A percentile compares a stretch with the other conserved stretches of the same genome.
These are phyloP conservation scores for Pichia occidentalis DNA, from an alignment of 805 yeast species.

Conservation along the genomic window DNA sequence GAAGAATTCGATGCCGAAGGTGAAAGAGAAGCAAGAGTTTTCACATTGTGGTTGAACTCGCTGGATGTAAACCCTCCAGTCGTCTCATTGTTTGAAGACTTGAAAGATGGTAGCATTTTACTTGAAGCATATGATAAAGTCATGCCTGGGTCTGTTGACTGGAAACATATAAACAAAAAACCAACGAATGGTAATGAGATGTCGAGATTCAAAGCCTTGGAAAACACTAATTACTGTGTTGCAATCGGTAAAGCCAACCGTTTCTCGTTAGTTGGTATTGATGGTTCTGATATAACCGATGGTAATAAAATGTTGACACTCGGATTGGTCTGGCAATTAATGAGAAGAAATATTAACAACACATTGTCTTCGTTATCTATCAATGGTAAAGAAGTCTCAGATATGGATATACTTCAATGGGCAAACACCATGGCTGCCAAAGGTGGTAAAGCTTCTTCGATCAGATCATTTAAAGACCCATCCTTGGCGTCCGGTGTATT, in stretches of 20 bases:
- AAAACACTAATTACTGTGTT: slow-evolving; percentile 97
- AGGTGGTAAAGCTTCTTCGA: slow-evolving; percentile 69
- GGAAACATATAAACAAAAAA: slow-evolving; percentile 73
- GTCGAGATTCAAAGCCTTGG: slow-evolving; percentile 89
- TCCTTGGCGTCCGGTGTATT: slow-evolving; percentile 72
- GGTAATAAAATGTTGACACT: slow-evolving; percentile 84
- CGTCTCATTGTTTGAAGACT: slow-evolving; percentile 83
- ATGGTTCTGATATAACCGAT: slow-evolving; percentile 95
- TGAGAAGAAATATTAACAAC: slow-evolving; percentile 89
- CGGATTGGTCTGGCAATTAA: slow-evolving; percentile 96
- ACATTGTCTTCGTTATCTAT: slow-evolving; percentile 70
- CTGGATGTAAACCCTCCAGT: slow-evolving; percentile 95
- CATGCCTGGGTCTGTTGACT: slow-evolving; percentile 83
- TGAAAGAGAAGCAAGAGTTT: slow-evolving; percentile 97
- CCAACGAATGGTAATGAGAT: slow-evolving; percentile 72
- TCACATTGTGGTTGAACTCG: slow-evolving; percentile 95
- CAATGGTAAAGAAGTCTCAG: slow-evolving; percentile 71
- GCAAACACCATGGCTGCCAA: slow-evolving; percentile 79
- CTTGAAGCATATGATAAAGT: slow-evolving; percentile 94
- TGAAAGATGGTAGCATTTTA: slow-evolving; percentile 84
- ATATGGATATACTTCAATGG: slow-evolving; percentile 86
- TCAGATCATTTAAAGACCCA: slow-evolving; percentile 83
- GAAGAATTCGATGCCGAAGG: slow-evolving; percentile 99
- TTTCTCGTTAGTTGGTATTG: slow-evolving; percentile 94
- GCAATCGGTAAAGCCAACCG: slow-evolving; percentile 88